Base-by-base conservation (phyloP, 441 rosid species). In the Syzygium syzygioides region DNA sequence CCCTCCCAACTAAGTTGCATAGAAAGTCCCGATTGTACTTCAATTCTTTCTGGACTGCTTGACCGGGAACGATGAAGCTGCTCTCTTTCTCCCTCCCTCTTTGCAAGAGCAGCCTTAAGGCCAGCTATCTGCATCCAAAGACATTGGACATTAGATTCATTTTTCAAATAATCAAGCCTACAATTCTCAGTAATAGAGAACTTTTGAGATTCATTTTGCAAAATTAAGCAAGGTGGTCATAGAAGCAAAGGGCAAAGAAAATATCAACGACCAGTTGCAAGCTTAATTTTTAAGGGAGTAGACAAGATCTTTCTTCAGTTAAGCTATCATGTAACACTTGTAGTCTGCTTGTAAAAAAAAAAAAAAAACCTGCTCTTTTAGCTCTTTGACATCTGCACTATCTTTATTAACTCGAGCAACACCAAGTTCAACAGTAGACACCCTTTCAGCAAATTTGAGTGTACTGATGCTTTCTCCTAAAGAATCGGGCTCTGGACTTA, bases 91-190 rank as follows among this genome's bases (percentile, higher is more conserved):
- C 86, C 92, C 19, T 92, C 96, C 92, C 92, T 95, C 89, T 91
- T 92, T 41, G 93, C 94, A 86, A 93, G 87, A 89, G 95, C 95
- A 88, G 94, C 91, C 92, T 94, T 95, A 79, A 94, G 95, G 90
- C 88, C 92, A 84, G 93, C 94, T 84, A 95, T 94, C 97, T 95
- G 92, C 55, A 90, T 88, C 86, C 53, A 90, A 80, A 88, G 54
- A 54, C 55, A 54, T 59, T 32, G 8, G n/a, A 30, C 18, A 55
- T 34, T 55, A 87, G 55, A 76, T 87, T 59, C 68, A 54, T 23
- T 57, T 54, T 32, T 18, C 48, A 25, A 50, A 60, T 41, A 76
- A 76, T 23, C 52, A 41, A 76, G 18, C 83, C 83, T 23, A 55
- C 15, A 6, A 41, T 26, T 54, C 66, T 54, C 12, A 19, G 18